Conservation (phyloP, 2,329 filamentous ascomycete species). For the Fusarium annulatum region DNA sequence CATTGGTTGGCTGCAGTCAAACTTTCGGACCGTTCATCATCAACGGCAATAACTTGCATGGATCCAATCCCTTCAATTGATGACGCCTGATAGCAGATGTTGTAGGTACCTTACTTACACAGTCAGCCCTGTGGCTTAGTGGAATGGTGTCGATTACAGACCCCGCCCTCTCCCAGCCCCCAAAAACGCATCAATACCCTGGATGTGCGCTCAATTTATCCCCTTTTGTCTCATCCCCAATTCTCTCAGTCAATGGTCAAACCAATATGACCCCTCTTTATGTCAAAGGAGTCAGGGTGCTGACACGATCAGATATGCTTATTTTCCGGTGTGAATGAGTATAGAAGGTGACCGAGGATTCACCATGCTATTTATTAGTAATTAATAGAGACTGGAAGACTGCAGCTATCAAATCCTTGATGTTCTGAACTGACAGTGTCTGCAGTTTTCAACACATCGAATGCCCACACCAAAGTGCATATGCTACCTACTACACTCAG, state of each 20-base stretch:
- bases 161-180: not conserved
- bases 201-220: conserved; percentile 14
- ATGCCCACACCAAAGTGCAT: not conserved
- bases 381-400: not conserved
- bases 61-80: not conserved
- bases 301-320: not conserved
- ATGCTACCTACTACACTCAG: not conserved
- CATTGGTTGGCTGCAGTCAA: conserved; percentile 6
- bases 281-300: conserved; percentile 2
- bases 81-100: not conserved
- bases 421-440: not conserved
- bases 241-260: not conserved
- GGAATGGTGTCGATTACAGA: conserved; percentile 1
- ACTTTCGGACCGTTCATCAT: conserved; percentile 1
- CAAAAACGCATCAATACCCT: conserved; percentile 7
- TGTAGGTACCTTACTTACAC: not conserved
- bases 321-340: not conserved
- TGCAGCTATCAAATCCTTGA: not conserved
- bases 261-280: conserved; percentile 5
- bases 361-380: not conserved
- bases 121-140: not conserved
- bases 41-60: conserved; percentile 15
- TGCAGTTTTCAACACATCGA: not conserved
- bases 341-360: not conserved
- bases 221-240: conserved; percentile 11